Percentiles rank a stretch among this genome's conserved stretches.
These are phyloP conservation scores for Odonthalia washingtoniensis DNA, from an alignment of 31 red algal species.

Conservation along the genomic window DNA sequence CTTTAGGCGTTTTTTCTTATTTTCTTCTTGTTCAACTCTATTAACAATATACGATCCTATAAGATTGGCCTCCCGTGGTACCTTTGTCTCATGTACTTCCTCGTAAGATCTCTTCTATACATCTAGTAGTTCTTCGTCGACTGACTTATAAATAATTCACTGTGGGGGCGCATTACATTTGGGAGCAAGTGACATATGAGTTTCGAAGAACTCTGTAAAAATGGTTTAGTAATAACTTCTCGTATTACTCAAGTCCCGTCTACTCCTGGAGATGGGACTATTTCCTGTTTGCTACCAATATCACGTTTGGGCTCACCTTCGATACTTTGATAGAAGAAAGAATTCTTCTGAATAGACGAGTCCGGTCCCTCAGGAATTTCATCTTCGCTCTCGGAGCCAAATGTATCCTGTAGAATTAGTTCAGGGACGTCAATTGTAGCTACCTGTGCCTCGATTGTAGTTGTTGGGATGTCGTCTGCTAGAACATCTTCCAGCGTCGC, in stretches of 20 bases:
- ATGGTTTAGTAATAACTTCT: neutral
- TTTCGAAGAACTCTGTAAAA: slow-evolving; percentile 7
- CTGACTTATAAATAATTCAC: neutral
- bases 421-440: too few relatives aligned
- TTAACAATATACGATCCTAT: slow-evolving; percentile 19
- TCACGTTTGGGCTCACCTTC: too few relatives aligned
- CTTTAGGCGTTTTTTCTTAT: neutral
- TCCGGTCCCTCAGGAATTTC: too few relatives aligned
- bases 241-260: neutral
- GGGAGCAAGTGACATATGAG: neutral
- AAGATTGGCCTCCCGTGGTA: slow-evolving; percentile 18
- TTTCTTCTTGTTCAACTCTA: slow-evolving; percentile 23
- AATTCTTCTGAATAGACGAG: too few relatives aligned
- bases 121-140: neutral
- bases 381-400: too few relatives aligned
- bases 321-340: too few relatives aligned
- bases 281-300: too few relatives aligned
- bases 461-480: too few relatives aligned
- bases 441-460: too few relatives aligned
- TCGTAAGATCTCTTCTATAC: slow-evolving; percentile 5
- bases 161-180: slow-evolving; percentile 28
- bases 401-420: too few relatives aligned
- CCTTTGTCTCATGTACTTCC: neutral
- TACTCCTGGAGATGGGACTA: too few relatives aligned
- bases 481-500: too few relatives aligned